Evolutionary conservation across 2,329 filamentous ascomycete species (phyloP).

Genomic region (Cryphonectria carpinicola): DNA sequence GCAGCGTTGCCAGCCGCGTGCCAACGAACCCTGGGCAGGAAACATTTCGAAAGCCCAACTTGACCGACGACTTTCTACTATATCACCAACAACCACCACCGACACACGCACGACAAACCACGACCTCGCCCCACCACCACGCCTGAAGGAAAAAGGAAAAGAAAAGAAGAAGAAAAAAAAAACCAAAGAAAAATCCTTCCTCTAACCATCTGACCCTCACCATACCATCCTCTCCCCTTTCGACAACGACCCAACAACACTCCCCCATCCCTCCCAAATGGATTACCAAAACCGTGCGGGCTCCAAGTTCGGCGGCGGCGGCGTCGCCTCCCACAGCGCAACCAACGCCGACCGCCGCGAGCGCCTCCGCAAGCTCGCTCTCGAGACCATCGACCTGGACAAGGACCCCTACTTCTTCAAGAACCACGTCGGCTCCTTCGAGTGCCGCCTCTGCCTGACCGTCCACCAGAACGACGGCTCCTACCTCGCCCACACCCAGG

Average conservation of each 20-base stretch:
- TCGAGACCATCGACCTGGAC: constrained; percentile 98
- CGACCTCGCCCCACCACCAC: not conserved
- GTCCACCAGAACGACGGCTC: constrained; percentile 99
- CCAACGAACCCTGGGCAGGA: not conserved
- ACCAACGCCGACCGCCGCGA: constrained; percentile 97
- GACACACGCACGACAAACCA: too few species aligned
- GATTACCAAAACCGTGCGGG: constrained; percentile 90
- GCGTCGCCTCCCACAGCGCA: constrained; percentile 89
- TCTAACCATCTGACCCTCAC: not conserved
- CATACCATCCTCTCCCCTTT: not conserved
- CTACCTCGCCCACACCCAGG: constrained; percentile 97
- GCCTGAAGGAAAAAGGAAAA: not conserved
- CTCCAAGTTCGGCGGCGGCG: constrained; percentile 96
- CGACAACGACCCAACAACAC: not conserved
- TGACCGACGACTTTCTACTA: not conserved
- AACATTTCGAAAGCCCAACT: not conserved
- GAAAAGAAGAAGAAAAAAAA: too few species aligned
- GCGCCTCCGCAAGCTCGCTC: constrained; percentile 93
- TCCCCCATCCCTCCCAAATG: constrained; percentile 45
- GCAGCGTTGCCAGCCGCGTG: not conserved
- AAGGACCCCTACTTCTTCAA: constrained; percentile 99
- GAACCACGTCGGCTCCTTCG: constrained; percentile 97
- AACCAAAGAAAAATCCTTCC: not conserved
- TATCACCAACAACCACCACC: not conserved
- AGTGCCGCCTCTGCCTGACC: constrained; percentile 94